These are phyloP conservation scores for Seiridium unicorne DNA, from an alignment of 2,329 filamentous ascomycete genomes.

Conservation along the genomic window DNA sequence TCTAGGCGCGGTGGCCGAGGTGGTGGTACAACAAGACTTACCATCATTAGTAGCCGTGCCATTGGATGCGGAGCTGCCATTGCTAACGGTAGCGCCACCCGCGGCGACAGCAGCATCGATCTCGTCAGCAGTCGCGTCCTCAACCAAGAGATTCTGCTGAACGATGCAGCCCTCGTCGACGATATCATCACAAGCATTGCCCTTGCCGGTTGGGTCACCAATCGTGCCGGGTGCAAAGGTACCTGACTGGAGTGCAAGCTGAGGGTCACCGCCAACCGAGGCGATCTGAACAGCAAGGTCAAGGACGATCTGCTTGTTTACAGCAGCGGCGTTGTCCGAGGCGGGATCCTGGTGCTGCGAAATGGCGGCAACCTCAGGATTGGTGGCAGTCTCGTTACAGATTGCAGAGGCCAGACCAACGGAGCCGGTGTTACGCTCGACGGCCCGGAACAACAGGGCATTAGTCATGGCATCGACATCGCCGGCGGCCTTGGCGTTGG, in stretches of 20 bases:
- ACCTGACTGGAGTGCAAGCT: constrained; percentile 57
- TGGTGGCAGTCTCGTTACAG: constrained; percentile 56
- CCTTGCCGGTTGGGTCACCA: constrained; percentile 40
- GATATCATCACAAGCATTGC: constrained; percentile 53
- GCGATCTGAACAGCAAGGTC: constrained; percentile 59
- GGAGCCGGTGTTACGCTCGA: constrained; percentile 59
- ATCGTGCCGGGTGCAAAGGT: constrained; percentile 63
- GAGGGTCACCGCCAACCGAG: constrained; percentile 60
- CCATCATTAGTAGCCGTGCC: constrained; percentile 10
- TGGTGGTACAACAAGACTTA: not conserved
- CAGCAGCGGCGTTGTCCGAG: constrained; percentile 49
- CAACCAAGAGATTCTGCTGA: constrained; percentile 50
- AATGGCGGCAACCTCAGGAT: constrained; percentile 64
- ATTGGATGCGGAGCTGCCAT: constrained; percentile 13
- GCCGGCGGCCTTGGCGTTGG: constrained; percentile 52
- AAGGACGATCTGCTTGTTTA: constrained; percentile 61
- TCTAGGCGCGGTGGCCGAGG: not conserved
- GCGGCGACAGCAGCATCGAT: constrained; percentile 47
- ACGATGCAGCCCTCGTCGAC: constrained; percentile 58
- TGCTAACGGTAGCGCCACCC: constrained; percentile 14
- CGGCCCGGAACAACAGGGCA: constrained; percentile 52
- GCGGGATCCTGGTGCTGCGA: constrained; percentile 68
- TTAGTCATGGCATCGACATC: constrained; percentile 54
- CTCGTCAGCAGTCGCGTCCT: constrained; percentile 52
- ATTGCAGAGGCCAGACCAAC: constrained; percentile 57